Evolutionary conservation across 2,329 filamentous ascomycete species (phyloP), one percentile per base, ranked within the genome.

Genomic region (Teratosphaeria gauchensis): DNA sequence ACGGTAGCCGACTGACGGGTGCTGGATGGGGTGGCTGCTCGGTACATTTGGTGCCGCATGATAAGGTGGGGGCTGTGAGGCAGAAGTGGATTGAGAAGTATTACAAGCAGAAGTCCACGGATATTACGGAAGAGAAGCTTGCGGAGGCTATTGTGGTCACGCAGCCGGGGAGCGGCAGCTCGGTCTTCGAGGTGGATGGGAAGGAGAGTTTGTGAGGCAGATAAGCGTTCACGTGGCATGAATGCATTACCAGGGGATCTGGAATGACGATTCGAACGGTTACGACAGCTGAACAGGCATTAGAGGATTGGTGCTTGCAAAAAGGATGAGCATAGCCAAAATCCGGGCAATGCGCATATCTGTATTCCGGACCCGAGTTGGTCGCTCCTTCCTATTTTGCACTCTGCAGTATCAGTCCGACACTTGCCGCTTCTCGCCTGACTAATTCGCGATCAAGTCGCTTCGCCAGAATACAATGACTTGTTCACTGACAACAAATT

Each of bases 1-100:
- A 90, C 71, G 94, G 92, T 31, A 91, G 88, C 66, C 80, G 92
- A 30, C 76, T 96, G 66, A 97, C 92, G 0, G 94, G 94, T 46
- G 94, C 94, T 0, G 94, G 94, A 2, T 99, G 94, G 94, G 94
- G 94, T 62, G 94, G 94, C 2, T 97, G 94, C 76, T 94, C 85
- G 61, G 92, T 99, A 59, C 94, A 99, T 76, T 81, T 99, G 59
- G 88, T 97, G 56, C 88, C 92, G 0, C 88, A 85, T 59, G 83
- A 90, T 68, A 92, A 88, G 74, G 88, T 96, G 0, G 85, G 87
- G 4, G 83, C 78, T 30, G 89, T 99, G 24, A 90, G 83, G 72
- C 80, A 83, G 68, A 89, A 89, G 4, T 85, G 94, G 82, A 84
- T 88, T 67, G 81, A 82, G 62, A 85, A 91, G 70, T 99, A 97